Evolutionary conservation across 2,329 filamentous ascomycete genomes (phyloP).

Genomic region (Ceratocystis lukuohia): DNA sequence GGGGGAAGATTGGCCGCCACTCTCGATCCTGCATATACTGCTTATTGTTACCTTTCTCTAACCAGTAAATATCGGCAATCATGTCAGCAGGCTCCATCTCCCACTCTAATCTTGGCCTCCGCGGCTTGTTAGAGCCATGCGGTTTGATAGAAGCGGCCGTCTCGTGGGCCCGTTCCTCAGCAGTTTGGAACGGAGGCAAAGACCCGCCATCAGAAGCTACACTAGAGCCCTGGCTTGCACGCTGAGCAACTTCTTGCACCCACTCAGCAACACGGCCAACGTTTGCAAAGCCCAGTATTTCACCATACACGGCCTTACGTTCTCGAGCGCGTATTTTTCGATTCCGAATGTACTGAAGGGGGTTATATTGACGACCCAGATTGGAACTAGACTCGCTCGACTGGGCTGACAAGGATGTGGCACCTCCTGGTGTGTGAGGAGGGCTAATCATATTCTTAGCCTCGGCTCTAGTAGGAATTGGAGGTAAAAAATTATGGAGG

Average conservation of each 20-base stretch:
- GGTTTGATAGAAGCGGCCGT: constrained; percentile 33
- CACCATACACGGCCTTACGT: constrained; percentile 58
- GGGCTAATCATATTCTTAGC: constrained; percentile 21
- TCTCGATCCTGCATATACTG: constrained; percentile 65
- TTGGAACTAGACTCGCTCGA: constrained; percentile 28
- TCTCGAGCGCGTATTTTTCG: constrained; percentile 72
- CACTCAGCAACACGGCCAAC: constrained; percentile 57
- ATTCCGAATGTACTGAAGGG: constrained; percentile 83
- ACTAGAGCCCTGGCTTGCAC: constrained; percentile 11
- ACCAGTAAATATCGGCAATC: constrained; percentile 80
- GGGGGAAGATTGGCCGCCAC: constrained; percentile 55
- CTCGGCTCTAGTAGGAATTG: constrained; percentile 37
- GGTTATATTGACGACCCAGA: constrained; percentile 69
- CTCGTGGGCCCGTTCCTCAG: constrained; percentile 31
- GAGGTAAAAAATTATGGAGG: constrained; percentile 64
- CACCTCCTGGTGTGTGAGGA: constrained; percentile 29
- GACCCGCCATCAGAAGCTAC: constrained; percentile 15
- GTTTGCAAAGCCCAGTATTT: constrained; percentile 65
- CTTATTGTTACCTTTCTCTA: constrained; percentile 72
- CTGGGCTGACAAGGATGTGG: constrained; percentile 17
- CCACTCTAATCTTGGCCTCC: constrained; percentile 74
- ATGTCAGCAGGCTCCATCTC: constrained; percentile 69
- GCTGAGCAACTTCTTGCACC: constrained; percentile 52
- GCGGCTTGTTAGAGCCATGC: constrained; percentile 43
- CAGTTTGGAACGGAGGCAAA: constrained; percentile 35